Conservation (phyloP, 2,329 filamentous ascomycete species). For the Rhinocladiella similis region DNA sequence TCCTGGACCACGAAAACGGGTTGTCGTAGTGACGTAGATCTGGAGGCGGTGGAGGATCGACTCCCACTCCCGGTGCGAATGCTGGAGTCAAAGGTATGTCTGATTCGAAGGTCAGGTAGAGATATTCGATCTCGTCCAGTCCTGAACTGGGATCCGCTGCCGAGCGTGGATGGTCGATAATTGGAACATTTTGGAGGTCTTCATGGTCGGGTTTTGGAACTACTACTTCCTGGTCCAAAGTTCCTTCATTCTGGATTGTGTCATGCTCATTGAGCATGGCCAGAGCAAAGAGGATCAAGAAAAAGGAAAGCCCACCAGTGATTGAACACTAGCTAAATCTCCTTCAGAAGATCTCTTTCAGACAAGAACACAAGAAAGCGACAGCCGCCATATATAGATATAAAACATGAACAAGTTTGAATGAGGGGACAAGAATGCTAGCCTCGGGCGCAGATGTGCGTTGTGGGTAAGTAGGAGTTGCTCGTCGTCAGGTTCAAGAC, state of each 20-base stretch:
- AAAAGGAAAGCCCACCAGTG: no score
- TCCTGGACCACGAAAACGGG: conserved; percentile 71
- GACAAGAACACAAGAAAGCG: no score
- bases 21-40: conserved; percentile 66
- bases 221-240: background rate
- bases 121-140: conserved; percentile 21
- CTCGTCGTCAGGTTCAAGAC: no score
- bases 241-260: conserved; percentile 1
- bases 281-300: background rate
- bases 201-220: conserved; percentile 3
- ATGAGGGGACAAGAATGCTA: no score
- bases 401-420: no score
- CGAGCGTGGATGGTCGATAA: conserved; percentile 3
- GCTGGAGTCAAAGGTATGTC: conserved; percentile 22
- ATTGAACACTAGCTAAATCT: no score
- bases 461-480: no score
- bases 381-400: no score
- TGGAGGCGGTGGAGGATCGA: conserved; percentile 43
- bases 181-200: conserved; percentile 7
- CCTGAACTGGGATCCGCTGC: background rate
- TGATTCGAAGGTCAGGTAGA: conserved; percentile 27
- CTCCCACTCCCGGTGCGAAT: conserved; percentile 10
- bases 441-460: no score
- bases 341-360: no score
- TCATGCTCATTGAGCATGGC: conserved; percentile 10